Evolutionary conservation across 2,329 filamentous ascomycete species (phyloP), one percentile per base, ranked within the genome.

Genomic region (Aureobasidium musti): DNA sequence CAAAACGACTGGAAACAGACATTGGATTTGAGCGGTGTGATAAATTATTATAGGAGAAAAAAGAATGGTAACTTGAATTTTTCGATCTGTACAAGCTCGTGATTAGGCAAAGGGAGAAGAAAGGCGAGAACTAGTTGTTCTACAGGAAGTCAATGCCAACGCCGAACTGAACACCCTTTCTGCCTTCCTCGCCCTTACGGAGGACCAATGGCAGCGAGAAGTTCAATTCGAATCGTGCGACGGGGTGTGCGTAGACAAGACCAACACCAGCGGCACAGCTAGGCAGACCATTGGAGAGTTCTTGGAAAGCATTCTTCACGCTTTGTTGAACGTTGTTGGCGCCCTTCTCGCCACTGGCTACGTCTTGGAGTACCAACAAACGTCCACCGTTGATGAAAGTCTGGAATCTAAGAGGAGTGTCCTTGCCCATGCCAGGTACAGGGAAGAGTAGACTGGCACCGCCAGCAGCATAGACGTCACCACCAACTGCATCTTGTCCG

Each of bases 131-230:
- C 47, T 49, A 50, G 30, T 45, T 21, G 45, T 60, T 69, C 70
- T 90, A 98, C 83, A 98, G 80, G 77, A 99, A 97, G 80, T 91
- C 96, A 75, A 99, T 92, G 59, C 95, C 95, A 47, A 99, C 91
- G n/a, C 95, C 95, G 73, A 99, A 89, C 77, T 95, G 92, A 70
- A 99, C 76, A 0, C 95, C 95, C 80, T 99, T 99, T 65, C 94
- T 87, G 19, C 87, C 89, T 72, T 95, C 89, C 79, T 99, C 95
- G 41, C 92, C 92, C 70, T 85, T 89, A 67, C 95, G 85, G 73
- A 92, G 78, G 21, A 94, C 89, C 67, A 99, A 77, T 1, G 95
- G 95, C 71, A 99, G 78, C 72, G 91, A 92, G 76, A 99, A 97
- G 79, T 99, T 99, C 71, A 99, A 82, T 81, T 99, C 95, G 70